A percentile compares a stretch with the other conserved stretches of the same genome.
Conservation (phyloP, 495 filamentous ascomycete species). For the Penicillium robsamsonii region DNA sequence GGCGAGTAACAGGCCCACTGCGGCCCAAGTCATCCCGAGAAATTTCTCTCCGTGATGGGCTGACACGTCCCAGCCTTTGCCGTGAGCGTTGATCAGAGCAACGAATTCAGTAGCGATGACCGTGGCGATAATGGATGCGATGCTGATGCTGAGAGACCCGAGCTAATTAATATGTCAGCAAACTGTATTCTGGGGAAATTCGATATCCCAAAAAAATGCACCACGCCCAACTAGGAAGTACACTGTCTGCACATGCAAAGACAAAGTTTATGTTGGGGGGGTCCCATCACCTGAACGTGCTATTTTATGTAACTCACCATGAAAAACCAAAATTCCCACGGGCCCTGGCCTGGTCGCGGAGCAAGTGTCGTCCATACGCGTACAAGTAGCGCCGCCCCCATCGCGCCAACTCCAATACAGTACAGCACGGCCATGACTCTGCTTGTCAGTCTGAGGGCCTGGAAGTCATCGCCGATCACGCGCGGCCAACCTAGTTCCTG, state of each 20-base stretch:
- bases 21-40: constrained; percentile 60
- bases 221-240: not conserved
- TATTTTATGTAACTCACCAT: constrained; percentile 28
- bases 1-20: constrained; percentile 49
- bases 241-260: not conserved
- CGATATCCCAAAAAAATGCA: constrained; percentile 2
- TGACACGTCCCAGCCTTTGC: constrained; percentile 51
- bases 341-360: constrained; percentile 17
- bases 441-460: constrained; percentile 44
- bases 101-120: constrained; percentile 57
- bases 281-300: not conserved
- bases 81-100: constrained; percentile 57
- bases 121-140: constrained; percentile 66
- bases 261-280: constrained; percentile 1
- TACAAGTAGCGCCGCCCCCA: constrained; percentile 54
- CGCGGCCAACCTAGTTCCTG: constrained; percentile 58
- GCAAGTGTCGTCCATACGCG: constrained; percentile 16
- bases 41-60: constrained; percentile 56
- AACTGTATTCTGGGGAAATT: not conserved
- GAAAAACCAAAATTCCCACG: constrained; percentile 30
- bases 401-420: constrained; percentile 57
- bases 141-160: constrained; percentile 45
- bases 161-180: constrained; percentile 28
- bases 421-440: constrained; percentile 65
- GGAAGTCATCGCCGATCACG: constrained; percentile 59